Evolutionary conservation across 306 rosid genomes (phyloP), one percentile per base, ranked within the genome.

Genomic region (Castanospermum australe): DNA sequence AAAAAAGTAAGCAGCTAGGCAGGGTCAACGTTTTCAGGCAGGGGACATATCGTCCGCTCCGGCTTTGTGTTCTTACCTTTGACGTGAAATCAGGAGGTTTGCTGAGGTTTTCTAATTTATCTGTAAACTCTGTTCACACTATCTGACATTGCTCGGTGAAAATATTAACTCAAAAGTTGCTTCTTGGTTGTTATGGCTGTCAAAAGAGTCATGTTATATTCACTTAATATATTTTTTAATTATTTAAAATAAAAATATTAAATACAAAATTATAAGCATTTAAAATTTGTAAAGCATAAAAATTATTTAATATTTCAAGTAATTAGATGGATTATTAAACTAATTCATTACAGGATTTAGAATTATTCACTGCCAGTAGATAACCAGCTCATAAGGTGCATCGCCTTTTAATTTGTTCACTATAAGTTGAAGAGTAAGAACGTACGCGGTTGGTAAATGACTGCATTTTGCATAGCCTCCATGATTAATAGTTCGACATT

Each of bases 21-120:
- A 61, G 21, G 28, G 78, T 83, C 86, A 78, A 78, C 62, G 50
- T 78, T 63, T 44, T 52, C 39, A 22, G 76, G 79, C 76, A 65
- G 47, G 22, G 55, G 0, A 13, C n/a, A 2, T 64, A n/a, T 63
- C 56, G 10, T 63, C 55, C 70, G 15, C 44, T 59, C 59, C 2
- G 38, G 5, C 39, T 55, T 24, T 35, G 36, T 15, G 39, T 13
- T 73, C 65, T 36, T 67, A 36, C 61, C 42, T 67, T 83, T 79
- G 81, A 67, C 84, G 62, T 22, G 24, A 84, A 50, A 50, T 74
- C 1, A 8, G 12, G 44, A 20, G 77, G 35, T 76, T 62, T 69
- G 78, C 45, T 42, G 42, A 24, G 33, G 59, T 69, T 42, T 42
- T 66, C 68, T 42, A 80, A 5, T 30, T 41, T 71, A 62, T 59